These are phyloP conservation scores for Penicillium alfredii DNA, from an alignment of 495 filamentous ascomycete species.

Conservation along the genomic window DNA sequence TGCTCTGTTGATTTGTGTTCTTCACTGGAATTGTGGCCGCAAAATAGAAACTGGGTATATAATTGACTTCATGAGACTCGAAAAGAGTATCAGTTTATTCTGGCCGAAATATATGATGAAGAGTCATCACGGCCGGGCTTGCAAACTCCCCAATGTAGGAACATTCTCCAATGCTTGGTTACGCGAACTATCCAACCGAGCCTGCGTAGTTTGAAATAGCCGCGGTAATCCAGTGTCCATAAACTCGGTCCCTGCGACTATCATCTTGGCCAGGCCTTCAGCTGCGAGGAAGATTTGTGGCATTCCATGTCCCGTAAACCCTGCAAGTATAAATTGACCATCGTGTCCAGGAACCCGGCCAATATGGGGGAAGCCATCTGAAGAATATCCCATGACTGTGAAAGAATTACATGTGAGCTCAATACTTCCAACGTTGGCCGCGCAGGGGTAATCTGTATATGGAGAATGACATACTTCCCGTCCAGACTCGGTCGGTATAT, in stretches of 20 bases:
- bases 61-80: too few species aligned
- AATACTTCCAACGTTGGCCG: too few species aligned
- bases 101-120: too few species aligned
- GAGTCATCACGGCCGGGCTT: too few species aligned
- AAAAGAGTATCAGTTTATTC: too few species aligned
- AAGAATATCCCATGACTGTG: constrained; percentile 35
- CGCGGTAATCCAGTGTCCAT: constrained; percentile 35
- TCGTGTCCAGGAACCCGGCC: constrained; percentile 38
- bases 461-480: constrained; percentile 39
- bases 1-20: too few species aligned
- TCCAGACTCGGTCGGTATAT: constrained; percentile 45
- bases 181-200: constrained; percentile 30
- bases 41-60: too few species aligned
- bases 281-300: constrained; percentile 42
- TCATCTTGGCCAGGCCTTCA: constrained; percentile 40
- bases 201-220: constrained; percentile 31
- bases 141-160: too few species aligned
- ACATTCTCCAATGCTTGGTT: too few species aligned
- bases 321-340: constrained; percentile 40
- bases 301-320: constrained; percentile 49
- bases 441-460: constrained; percentile 6
- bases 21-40: too few species aligned
- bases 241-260: constrained; percentile 27
- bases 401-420: too few species aligned
- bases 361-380: constrained; percentile 40